Evolutionary conservation across 139 green algal species (phyloP).

Genomic region (Bryopsis sp.): DNA sequence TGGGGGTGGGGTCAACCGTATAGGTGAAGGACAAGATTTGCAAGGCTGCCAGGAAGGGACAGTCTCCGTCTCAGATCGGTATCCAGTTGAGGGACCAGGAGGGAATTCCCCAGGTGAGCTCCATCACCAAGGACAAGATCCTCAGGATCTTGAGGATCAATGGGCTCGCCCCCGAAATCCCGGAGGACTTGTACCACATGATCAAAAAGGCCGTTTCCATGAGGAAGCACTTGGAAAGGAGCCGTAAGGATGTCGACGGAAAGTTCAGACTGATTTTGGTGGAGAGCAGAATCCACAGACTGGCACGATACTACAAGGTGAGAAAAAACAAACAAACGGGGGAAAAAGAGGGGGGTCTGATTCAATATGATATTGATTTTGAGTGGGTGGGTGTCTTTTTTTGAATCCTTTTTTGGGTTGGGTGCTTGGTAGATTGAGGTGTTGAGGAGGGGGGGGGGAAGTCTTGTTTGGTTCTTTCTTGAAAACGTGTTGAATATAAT

Average conservation of each 20-base stretch:
- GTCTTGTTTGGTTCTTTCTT: no score
- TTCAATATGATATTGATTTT: no score
- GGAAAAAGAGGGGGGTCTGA: no score
- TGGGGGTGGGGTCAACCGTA: neutral
- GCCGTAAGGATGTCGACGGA: conserved; percentile 93
- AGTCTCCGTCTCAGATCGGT: conserved; percentile 95
- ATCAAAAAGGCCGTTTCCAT: conserved; percentile 99
- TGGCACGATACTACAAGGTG: conserved; percentile 98
- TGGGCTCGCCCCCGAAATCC: conserved; percentile 89
- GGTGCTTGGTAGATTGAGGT: no score
- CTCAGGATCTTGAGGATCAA: conserved; percentile 93
- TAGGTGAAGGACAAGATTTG: conserved; percentile 82
- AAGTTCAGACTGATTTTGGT: conserved; percentile 83
- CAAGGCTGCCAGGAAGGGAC: conserved; percentile 97
- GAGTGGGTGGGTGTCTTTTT: no score
- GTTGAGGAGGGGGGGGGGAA: no score
- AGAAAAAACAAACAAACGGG: no score
- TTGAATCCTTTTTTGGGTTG: no score
- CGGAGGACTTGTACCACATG: conserved; percentile 97
- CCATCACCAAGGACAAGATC: conserved; percentile 90
- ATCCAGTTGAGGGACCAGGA: conserved; percentile 91
- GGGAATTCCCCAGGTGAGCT: conserved; percentile 81
- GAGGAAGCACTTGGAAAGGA: conserved; percentile 96
- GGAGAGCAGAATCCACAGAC: conserved; percentile 94
- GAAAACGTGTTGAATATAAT: no score